These are phyloP conservation scores for Blepharisma stoltei DNA, from an alignment of 73 alveolate species.

Conservation along the genomic window DNA sequence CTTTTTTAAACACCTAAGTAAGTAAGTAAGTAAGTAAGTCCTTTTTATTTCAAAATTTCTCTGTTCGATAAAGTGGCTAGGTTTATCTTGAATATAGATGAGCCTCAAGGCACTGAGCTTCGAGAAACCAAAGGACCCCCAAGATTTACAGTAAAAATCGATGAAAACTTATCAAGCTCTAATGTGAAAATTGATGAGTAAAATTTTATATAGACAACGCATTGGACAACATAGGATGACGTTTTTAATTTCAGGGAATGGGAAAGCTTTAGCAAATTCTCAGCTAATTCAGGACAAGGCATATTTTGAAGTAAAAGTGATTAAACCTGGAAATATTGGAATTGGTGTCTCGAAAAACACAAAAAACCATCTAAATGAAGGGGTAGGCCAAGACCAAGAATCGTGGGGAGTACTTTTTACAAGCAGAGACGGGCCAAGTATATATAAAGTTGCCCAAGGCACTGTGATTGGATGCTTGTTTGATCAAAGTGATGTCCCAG, in stretches of 20 bases:
- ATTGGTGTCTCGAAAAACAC: constrained; percentile 22
- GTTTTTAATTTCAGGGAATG: not conserved
- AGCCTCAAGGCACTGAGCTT: constrained; percentile 17
- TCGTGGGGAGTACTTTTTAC: constrained; percentile 15
- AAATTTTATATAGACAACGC: constrained; percentile 6
- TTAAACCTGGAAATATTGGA: constrained; percentile 15
- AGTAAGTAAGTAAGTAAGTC: too few species aligned
- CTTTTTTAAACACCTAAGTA: too few species aligned
- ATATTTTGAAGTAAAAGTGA: constrained; percentile 26
- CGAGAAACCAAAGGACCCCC: constrained; percentile 5
- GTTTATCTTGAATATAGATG: constrained; percentile 18
- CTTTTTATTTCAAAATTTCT: constrained; percentile 13
- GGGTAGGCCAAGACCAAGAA: constrained; percentile 24
- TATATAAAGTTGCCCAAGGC: constrained; percentile 18
- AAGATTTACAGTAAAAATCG: constrained; percentile 17
- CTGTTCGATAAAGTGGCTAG: constrained; percentile 13
- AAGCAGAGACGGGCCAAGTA: constrained; percentile 16
- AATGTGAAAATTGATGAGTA: constrained; percentile 15
- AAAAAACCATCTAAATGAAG: constrained; percentile 20
- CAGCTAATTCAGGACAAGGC: constrained; percentile 27
- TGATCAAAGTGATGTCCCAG: constrained; percentile 27
- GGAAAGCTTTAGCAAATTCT: constrained; percentile 19
- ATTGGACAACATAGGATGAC: constrained; percentile 29
- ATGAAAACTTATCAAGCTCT: not conserved
- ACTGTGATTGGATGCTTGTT: constrained; percentile 27